These are phyloP conservation scores for Lippia alba DNA, from an alignment of 305 asterid species.

Conservation along the genomic window DNA sequence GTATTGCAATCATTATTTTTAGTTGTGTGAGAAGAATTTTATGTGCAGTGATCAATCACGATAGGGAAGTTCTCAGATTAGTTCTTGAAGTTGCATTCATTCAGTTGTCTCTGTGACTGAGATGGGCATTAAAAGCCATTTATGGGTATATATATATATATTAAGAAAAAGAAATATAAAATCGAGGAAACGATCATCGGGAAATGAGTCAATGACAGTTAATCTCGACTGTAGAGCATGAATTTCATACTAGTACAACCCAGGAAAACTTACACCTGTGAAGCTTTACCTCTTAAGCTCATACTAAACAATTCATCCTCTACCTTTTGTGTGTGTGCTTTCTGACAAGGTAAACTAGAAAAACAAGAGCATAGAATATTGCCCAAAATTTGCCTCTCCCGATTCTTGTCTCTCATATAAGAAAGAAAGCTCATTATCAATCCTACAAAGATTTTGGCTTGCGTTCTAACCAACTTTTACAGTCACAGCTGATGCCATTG, in stretches of 20 bases:
- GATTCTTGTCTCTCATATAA: too few relatives aligned
- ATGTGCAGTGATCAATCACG: slow-evolving; percentile 4
- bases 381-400: background rate
- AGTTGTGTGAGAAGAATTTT: slow-evolving; percentile 20
- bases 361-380: background rate
- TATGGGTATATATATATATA: background rate
- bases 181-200: background rate
- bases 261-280: background rate
- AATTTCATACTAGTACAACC: slow-evolving; percentile 11
- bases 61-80: slow-evolving; percentile 9
- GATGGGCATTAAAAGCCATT: slow-evolving; percentile 13
- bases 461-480: background rate
- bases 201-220: background rate
- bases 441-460: background rate
- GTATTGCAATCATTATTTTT: background rate
- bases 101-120: background rate
- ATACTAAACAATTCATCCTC: background rate
- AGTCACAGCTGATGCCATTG: background rate
- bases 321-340: background rate
- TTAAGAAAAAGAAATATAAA: background rate
- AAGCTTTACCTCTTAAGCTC: background rate
- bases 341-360: background rate
- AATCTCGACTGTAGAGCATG: slow-evolving; percentile 14
- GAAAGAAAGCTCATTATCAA: background rate
- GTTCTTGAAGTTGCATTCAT: slow-evolving; percentile 27